Conservation (phyloP, 2,329 filamentous ascomycete species). For the Cyphellophora europaea region DNA sequence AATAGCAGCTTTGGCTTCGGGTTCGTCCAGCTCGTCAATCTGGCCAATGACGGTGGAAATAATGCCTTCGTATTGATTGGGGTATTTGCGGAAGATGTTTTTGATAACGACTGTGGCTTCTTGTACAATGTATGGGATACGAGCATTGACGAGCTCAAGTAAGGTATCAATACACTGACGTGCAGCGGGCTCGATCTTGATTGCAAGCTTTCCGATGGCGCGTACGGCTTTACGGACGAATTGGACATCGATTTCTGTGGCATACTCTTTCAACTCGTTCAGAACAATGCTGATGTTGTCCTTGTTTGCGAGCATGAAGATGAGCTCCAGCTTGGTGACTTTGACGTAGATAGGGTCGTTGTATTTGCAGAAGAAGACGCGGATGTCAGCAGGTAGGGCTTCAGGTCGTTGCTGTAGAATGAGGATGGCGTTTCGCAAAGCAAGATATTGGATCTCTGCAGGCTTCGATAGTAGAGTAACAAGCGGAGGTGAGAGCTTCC, state of each 20-base stretch:
- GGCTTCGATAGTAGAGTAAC: constrained; percentile 94
- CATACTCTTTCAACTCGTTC: constrained; percentile 87
- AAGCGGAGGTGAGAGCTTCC: constrained; percentile 87
- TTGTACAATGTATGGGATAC: constrained; percentile 97
- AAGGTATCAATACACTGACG: constrained; percentile 85
- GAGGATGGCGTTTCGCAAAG: constrained; percentile 82
- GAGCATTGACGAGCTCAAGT: constrained; percentile 89
- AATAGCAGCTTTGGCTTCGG: constrained; percentile 96
- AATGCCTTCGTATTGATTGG: constrained; percentile 96
- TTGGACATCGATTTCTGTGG: constrained; percentile 96
- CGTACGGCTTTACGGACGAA: constrained; percentile 97
- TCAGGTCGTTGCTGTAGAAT: constrained; percentile 90
- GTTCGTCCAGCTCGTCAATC: constrained; percentile 90
- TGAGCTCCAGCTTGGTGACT: constrained; percentile 94
- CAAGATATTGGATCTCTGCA: constrained; percentile 95
- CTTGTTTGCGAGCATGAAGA: constrained; percentile 96
- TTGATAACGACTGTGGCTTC: constrained; percentile 97
- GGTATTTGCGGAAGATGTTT: constrained; percentile 98
- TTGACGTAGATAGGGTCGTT: constrained; percentile 99
- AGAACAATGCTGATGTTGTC: constrained; percentile 92
- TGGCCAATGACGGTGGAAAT: constrained; percentile 94
- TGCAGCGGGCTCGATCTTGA: constrained; percentile 95
- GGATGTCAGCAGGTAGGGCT: constrained; percentile 89
- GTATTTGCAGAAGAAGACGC: constrained; percentile 99
- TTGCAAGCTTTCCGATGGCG: constrained; percentile 93